phyloP scores from a whole-genome alignment of 2,329 filamentous ascomycete genomes.

The Sporothrix variecibatus region DNA sequence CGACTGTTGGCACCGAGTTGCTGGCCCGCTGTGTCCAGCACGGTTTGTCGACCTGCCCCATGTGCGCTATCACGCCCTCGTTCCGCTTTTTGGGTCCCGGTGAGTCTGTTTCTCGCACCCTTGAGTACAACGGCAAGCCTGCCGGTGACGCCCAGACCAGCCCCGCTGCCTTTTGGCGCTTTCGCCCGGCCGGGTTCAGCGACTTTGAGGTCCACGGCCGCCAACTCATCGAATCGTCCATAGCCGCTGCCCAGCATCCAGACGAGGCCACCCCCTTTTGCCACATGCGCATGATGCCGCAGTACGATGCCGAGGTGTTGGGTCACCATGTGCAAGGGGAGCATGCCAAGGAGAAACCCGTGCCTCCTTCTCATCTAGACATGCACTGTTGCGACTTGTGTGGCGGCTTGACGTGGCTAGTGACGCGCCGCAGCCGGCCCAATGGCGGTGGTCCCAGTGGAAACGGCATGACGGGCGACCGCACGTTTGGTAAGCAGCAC shows the following conservation, averaged over 20 bases:
- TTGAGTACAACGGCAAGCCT: background rate
- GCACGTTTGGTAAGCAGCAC: conserved; percentile 12
- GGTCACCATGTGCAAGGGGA: background rate
- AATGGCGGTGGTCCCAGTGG: background rate
- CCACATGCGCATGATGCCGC: conserved; percentile 7
- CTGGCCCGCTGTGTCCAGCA: conserved; percentile 20
- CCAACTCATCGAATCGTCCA: background rate
- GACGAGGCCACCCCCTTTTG: conserved; percentile 19
- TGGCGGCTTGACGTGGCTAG: conserved; percentile 20
- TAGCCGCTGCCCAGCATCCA: conserved; percentile 18
- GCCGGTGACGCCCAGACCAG: background rate
- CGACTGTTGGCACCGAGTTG: background rate
- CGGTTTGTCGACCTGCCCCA: conserved; percentile 24
- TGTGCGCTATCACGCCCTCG: conserved; percentile 27
- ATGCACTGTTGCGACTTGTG: conserved; percentile 11
- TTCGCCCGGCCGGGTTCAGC: background rate
- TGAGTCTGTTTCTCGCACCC: background rate
- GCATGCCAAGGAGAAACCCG: background rate
- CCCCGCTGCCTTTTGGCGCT: background rate
- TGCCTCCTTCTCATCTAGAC: background rate
- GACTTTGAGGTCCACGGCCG: background rate
- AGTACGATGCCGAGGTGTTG: conserved; percentile 20
- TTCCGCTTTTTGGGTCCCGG: conserved; percentile 20
- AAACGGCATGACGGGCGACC: background rate
- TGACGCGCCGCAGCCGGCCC: conserved; percentile 16